phyloP scores from a whole-genome alignment of 2,329 filamentous ascomycete genomes.

The Aaosphaeria arxii region DNA sequence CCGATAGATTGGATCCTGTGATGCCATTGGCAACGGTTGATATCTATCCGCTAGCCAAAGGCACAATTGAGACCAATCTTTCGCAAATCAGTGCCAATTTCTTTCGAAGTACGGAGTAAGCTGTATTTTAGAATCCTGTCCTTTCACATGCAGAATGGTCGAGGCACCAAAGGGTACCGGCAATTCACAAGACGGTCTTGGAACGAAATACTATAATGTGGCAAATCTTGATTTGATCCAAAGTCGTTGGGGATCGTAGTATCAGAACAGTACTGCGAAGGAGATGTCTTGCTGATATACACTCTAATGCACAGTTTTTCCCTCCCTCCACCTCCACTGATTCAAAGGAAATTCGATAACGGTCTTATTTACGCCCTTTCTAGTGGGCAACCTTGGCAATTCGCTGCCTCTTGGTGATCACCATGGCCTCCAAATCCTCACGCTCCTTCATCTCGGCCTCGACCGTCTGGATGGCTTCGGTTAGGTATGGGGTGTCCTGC shows the following conservation, averaged over 20 bases:
- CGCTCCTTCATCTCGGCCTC: conserved; percentile 66
- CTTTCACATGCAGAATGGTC: no score
- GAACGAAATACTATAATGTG: no score
- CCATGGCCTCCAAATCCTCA: conserved; percentile 65
- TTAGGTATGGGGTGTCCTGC: conserved; percentile 66
- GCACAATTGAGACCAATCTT: neutral
- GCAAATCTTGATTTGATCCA: no score
- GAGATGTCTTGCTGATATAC: conserved; percentile 34
- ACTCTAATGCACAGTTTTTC: conserved; percentile 38
- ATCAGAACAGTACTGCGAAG: no score
- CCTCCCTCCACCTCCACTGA: neutral
- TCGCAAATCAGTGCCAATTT: neutral
- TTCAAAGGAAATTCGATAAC: no score
- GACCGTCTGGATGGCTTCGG: conserved; percentile 66
- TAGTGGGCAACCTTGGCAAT: conserved; percentile 15
- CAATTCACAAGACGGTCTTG: no score
- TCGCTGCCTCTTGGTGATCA: conserved; percentile 47
- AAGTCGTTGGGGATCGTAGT: no score
- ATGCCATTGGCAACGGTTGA: no score
- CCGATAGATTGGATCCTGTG: no score
- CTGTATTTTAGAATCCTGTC: no score
- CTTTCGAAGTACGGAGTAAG: no score
- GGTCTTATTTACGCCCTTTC: neutral
- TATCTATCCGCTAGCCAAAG: neutral
- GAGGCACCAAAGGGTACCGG: no score